Evolutionary conservation across 352 stramenopile species (phyloP).

Genomic region (Globisporangium solare): DNA sequence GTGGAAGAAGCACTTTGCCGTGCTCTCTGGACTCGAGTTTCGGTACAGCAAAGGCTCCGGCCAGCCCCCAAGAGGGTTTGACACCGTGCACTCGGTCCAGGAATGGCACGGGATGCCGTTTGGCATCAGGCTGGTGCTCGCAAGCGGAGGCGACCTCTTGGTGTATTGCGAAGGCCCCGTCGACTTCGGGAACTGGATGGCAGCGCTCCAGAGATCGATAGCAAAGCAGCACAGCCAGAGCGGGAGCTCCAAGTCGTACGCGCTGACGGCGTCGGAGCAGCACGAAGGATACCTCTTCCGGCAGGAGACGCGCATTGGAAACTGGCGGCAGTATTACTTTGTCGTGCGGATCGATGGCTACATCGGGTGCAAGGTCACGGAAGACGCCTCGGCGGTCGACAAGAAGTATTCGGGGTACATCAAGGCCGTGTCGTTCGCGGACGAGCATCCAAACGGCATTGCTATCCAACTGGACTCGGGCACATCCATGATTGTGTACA

Average conservation of each 20-base stretch:
- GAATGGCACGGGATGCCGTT: conserved; percentile 39
- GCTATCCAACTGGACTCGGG: conserved; percentile 66
- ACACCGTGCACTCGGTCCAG: conserved; percentile 39
- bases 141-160: conserved; percentile 32
- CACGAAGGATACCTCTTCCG: conserved; percentile 69
- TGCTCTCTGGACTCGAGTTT: conserved; percentile 69
- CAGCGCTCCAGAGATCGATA: conserved; percentile 40
- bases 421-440: conserved; percentile 59
- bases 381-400: conserved; percentile 33
- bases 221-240: conserved; percentile 47
- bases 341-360: conserved; percentile 67
- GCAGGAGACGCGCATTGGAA: conserved; percentile 42
- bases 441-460: conserved; percentile 65
- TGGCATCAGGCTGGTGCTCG: conserved; percentile 54
- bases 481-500: conserved; percentile 64
- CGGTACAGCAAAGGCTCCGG: conserved; percentile 65
- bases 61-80: conserved; percentile 63
- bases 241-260: conserved; percentile 64
- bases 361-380: conserved; percentile 55
- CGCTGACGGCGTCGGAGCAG: conserved; percentile 51
- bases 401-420: conserved; percentile 59
- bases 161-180: conserved; percentile 39
- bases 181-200: conserved; percentile 53
- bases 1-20: conserved; percentile 73
- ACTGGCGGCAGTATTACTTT: conserved; percentile 60